phyloP scores from a whole-genome alignment of 345 rosid genomes.

The Salix dunnii region DNA sequence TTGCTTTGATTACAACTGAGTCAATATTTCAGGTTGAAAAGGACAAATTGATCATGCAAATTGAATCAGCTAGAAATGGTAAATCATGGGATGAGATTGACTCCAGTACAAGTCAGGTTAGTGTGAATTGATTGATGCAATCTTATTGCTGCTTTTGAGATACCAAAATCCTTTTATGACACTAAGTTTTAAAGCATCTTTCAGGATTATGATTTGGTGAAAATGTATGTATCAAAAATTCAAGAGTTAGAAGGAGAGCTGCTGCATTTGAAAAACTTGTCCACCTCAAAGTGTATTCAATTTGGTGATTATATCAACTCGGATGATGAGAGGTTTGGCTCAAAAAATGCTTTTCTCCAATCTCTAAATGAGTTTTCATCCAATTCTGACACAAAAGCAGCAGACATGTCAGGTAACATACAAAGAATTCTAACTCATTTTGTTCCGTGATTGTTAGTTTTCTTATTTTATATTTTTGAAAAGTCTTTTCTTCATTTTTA shows the following conservation, averaged over 20 bases:
- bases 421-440: neutral
- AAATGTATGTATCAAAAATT: conserved; percentile 68
- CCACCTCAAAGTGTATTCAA: conserved; percentile 39
- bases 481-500: neutral
- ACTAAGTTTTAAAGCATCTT: conserved; percentile 9
- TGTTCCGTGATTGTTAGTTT: neutral
- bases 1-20: neutral
- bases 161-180: neutral
- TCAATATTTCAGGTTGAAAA: conserved; percentile 63
- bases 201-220: conserved; percentile 72
- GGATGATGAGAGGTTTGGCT: conserved; percentile 56
- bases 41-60: conserved; percentile 69
- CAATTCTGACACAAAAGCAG: conserved; percentile 49
- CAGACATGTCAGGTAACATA: conserved; percentile 51
- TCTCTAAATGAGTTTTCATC: conserved; percentile 51
- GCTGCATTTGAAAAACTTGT: conserved; percentile 46
- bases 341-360: conserved; percentile 49
- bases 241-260: conserved; percentile 90
- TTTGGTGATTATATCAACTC: conserved; percentile 44
- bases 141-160: neutral
- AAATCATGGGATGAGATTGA: conserved; percentile 91
- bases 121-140: conserved; percentile 1
- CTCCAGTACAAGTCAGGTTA: conserved; percentile 49
- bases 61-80: conserved; percentile 77
- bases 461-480: neutral